These are phyloP conservation scores for Globisporangium middletonii DNA, from an alignment of 352 stramenopile species.

Conservation along the genomic window DNA sequence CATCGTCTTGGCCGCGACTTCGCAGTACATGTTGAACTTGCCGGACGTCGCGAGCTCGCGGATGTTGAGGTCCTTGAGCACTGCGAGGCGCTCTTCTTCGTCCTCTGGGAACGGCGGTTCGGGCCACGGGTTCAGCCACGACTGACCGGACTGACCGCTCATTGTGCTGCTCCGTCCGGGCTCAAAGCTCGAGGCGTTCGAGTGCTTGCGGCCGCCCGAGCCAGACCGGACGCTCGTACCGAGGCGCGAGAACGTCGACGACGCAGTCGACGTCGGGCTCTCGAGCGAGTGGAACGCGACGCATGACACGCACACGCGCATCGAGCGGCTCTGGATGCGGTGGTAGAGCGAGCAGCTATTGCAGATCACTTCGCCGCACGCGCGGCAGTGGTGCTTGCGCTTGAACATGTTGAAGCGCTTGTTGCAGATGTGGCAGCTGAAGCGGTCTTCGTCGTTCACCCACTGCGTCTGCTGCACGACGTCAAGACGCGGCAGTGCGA, in stretches of 20 bases:
- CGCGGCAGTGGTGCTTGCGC: conserved; percentile 83
- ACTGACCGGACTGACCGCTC: conserved; percentile 27
- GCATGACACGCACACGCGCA: conserved; percentile 83
- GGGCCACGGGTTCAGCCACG: conserved; percentile 80
- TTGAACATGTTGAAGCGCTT: conserved; percentile 88
- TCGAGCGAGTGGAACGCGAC: conserved; percentile 78
- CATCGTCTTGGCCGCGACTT: conserved; percentile 84
- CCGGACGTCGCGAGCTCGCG: conserved; percentile 58
- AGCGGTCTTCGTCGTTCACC: conserved; percentile 82
- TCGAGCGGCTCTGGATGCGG: conserved; percentile 76
- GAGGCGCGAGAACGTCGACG: conserved; percentile 32
- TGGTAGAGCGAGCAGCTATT: conserved; percentile 80
- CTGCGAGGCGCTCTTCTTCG: conserved; percentile 67
- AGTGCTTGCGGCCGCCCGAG: conserved; percentile 48
- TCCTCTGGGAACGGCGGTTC: conserved; percentile 75
- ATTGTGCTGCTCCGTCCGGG: conserved; percentile 45
- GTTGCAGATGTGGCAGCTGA: conserved; percentile 86
- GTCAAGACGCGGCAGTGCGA: conserved; percentile 65
- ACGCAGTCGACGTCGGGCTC: conserved; percentile 58
- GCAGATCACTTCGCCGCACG: conserved; percentile 85
- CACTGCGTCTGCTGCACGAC: conserved; percentile 78
- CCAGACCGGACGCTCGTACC: conserved; percentile 18
- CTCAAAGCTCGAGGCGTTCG: conserved; percentile 40
- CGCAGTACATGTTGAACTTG: conserved; percentile 88
- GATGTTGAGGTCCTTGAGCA: conserved; percentile 78